phyloP scores from a whole-genome alignment of 257 asterid genomes.

The Plectranthus barbatus region DNA sequence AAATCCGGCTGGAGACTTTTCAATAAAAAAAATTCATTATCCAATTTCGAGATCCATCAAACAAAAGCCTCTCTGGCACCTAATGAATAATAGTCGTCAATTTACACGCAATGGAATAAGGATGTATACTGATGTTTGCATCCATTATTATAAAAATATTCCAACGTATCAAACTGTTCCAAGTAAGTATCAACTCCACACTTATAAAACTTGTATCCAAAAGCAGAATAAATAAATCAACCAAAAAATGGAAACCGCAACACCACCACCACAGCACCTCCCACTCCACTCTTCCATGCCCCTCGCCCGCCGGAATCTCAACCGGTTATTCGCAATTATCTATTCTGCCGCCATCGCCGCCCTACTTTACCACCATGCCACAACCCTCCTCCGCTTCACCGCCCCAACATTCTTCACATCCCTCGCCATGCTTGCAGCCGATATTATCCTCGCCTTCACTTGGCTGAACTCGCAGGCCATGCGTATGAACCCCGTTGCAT shows the following conservation, averaged over 20 bases:
- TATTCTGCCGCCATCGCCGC: slow-evolving; percentile 39
- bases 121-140: no score
- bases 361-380: slow-evolving; percentile 44
- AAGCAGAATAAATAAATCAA: not conserved
- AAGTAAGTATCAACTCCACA: not conserved
- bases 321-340: slow-evolving; percentile 45
- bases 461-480: slow-evolving; percentile 51
- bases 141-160: no score
- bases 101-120: no score
- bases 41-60: no score
- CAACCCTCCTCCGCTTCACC: slow-evolving; percentile 19
- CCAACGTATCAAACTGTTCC: no score
- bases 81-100: no score
- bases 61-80: no score
- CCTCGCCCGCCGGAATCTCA: slow-evolving; percentile 35
- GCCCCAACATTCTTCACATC: not conserved
- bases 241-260: slow-evolving; percentile 18
- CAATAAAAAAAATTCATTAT: no score
- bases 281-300: slow-evolving; percentile 33
- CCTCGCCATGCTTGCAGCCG: slow-evolving; percentile 29
- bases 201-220: no score
- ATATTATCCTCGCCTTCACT: slow-evolving; percentile 41
- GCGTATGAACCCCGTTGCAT: slow-evolving; percentile 32
- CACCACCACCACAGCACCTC: not conserved
- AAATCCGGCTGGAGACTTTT: no score